Base-by-base conservation (phyloP, 495 filamentous ascomycete genomes). In the Aspergillus heteromorphus region DNA sequence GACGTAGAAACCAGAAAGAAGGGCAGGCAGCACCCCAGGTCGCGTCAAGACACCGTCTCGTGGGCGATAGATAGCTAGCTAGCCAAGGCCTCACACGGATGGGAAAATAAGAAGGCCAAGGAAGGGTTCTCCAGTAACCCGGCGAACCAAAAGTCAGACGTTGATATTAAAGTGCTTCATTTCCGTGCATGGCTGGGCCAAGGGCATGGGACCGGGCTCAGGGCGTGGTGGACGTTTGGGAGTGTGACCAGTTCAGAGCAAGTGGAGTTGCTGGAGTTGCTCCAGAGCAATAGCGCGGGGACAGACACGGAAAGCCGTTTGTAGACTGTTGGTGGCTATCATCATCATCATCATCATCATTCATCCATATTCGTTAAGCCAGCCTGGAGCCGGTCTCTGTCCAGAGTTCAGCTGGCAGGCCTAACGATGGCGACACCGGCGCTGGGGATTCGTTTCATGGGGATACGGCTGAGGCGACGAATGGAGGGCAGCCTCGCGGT, bases 81-180 rank as follows among this genome's bases (percentile, higher is more conserved):
- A n/a, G n/a, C n/a, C n/a, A n/a, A 30, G 30, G 55, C 49, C 53
- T 55, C 36, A 40, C 49, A 21, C 41, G 52, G 55, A 42, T 61
- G 63, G 51, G 53, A 63, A 59, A 57, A 47, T 36, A 57, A 36
- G 53, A 57, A 36, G 53, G 49, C 40, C 49, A 53, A 61, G 59
- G 63, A 53, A 61, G 59, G 63, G 59, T 56, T 59, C 62, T 49
- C 57, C 59, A 57, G 53, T 45, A 55, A 55, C 57, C 57, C 57
- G 38, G 36, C 45, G 40, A 61, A 49, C 57, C 58, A 60, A 55
- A 55, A 57, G 30, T 58, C 57, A 58, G 59, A 55, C 30, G 47
- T 49, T 53, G 50, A 60, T 58, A 55, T 54, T 57, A 60, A 54
- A 41, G 38, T 45, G 48, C 55, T 54, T 53, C 53, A 51, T 61